Base-by-base conservation (phyloP, 257 asterid genomes). In the Plectranthus barbatus region DNA sequence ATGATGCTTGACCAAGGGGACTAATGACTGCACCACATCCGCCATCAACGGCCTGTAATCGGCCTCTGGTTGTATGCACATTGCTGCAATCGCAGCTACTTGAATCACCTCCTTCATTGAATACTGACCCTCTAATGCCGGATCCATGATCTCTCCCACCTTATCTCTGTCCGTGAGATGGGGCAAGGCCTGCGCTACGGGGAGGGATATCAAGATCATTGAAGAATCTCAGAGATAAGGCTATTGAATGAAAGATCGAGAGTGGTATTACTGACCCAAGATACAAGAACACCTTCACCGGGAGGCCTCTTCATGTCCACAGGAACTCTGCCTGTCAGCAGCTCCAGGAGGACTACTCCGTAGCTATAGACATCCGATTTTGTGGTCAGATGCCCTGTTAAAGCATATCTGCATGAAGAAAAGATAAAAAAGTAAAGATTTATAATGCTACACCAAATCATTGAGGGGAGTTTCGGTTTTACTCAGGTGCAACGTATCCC, bases 401-500 rank as follows among this genome's bases (percentile, higher is more conserved):
- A 60, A 39, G 95, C 98, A 74, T 91, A 91, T 72, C 98, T 91
- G 60, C 78, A 69, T 3, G 40, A 69, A 47, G 11, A 33, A 57
- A 15, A 39, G 13, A 0, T 15, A 21, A 24, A 19, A 8, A 13
- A 34, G 26, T 29, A 21, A 18, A 49, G 52, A 31, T 39, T 12
- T 13, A 9, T 14, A 31, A 31, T n/a, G n/a, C 50, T 17, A 9
- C 10, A 47, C 13, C 19, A 54, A 70, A 53, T 48, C 29, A 50
- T 8, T 49, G 9, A 48, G 40, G 0, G 8, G 14, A 14, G 33
- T 41, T 26, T 40, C 41, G 33, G 42, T 45, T 84, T 69, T 83
- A 88, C 96, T 91, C 98, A 0, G 98, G 98, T 62, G 98, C 98
- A 56, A 91, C 95, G 60, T 91, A 91, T 68, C 98, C 98, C 62